Percentiles rank a stretch among this genome's conserved stretches.
phyloP scores from a whole-genome alignment of 2,329 filamentous ascomycete genomes.

The Rhytidhysteron rufulum region DNA sequence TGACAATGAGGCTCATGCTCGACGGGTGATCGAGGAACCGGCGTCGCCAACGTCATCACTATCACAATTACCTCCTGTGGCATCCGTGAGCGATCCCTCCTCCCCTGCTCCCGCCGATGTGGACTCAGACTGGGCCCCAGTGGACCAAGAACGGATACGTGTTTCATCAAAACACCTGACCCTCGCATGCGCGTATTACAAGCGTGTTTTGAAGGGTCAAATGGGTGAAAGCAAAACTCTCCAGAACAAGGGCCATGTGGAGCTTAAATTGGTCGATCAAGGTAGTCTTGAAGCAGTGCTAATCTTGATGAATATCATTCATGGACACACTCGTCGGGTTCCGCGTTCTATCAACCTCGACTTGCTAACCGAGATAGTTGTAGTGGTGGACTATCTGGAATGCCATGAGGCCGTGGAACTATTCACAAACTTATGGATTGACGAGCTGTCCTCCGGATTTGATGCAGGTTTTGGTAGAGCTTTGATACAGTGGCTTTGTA shows the following conservation, averaged over 20 bases:
- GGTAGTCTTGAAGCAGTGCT: constrained; percentile 40
- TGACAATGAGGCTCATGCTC: too few species aligned
- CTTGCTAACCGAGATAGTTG: constrained; percentile 43
- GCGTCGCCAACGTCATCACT: too few species aligned
- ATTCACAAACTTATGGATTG: constrained; percentile 42
- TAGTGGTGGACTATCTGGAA: constrained; percentile 42
- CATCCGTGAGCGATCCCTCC: too few species aligned
- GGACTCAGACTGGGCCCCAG: too few species aligned
- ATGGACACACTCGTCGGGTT: constrained; percentile 40
- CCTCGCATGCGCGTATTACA: neutral
- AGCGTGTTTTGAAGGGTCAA: neutral
- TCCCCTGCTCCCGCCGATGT: too few species aligned
- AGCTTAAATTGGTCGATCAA: constrained; percentile 10
- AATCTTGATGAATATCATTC: constrained; percentile 45
- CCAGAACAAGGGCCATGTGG: neutral
- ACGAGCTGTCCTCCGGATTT: constrained; percentile 10
- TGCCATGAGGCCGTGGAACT: constrained; percentile 42
- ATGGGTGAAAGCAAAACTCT: neutral
- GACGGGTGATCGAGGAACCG: too few species aligned
- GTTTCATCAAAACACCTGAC: constrained; percentile 2
- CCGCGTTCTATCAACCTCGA: constrained; percentile 38
- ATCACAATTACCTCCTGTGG: too few species aligned
- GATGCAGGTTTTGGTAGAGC: constrained; percentile 13
- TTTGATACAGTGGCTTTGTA: constrained; percentile 19
- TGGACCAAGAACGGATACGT: too few species aligned